Evolutionary conservation across 192 early-diverging fungal species (phyloP), one percentile per base, ranked within the genome.

Genomic region (Obelidium mucronatum): DNA sequence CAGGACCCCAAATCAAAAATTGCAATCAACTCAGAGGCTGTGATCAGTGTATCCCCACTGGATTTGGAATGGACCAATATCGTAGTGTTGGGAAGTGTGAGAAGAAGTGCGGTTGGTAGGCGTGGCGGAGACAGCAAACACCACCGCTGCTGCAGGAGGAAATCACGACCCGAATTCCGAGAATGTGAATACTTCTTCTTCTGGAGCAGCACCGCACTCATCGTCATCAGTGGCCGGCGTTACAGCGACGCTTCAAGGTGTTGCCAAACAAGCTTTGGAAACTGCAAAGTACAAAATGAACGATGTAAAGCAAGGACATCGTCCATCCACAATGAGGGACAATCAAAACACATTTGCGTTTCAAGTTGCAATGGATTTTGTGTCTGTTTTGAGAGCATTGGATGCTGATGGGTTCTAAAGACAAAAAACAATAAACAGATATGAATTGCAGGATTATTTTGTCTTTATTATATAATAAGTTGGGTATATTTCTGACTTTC

Each of bases 1-100:
- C 51, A 53, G 0, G 1, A 53, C 19, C 52, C 24, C 1, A 53
- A 26, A 30, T n/a, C 62, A 8, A 8, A 39, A 64, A 40, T 64
- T 34, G 62, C 62, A 36, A 26, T 64, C 33, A 64, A 64, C 26
- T 30, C 62, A 33, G 1, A 33, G 17, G 8, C 15, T 22, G 39
- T 64, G 22, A 40, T 64, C 17, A 31, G 26, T 35, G 62, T 64
- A 17, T 39, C 34, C 15, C 62, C 62, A 13, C 39, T 64, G 15
- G 62, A 64, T 40, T n/a, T 64, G 34, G 31, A 64, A 15, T 64
- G 30, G 34, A 64, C 62, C 11, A 64, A 64, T 35, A 40, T 64
- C 34, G 62, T 64, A 8, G 62, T 64, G 1, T 17, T 37, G 2
- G 62, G 62, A 33, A 40, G 22, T n/a, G 36, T 37, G 33, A 8